Percentiles rank a stretch among this genome's conserved stretches.
phyloP scores from a whole-genome alignment of 1,139 yeast species.

The Meyerozyma guilliermondii region DNA sequence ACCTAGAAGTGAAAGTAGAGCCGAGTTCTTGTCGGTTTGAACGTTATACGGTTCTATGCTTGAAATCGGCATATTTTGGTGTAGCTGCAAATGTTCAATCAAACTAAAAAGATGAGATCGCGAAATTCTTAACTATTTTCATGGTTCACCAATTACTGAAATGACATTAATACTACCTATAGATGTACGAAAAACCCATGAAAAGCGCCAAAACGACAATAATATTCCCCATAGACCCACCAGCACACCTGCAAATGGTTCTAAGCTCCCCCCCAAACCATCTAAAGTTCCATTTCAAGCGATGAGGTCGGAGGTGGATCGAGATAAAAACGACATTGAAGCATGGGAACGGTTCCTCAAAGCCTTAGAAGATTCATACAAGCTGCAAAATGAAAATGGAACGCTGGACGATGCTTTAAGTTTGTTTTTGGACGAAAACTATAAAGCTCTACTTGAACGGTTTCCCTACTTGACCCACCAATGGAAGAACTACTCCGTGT shows the following conservation, averaged over 20 bases:
- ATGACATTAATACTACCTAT: conserved; percentile 1
- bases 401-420: background rate
- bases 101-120: background rate
- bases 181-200: conserved; percentile 2
- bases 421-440: conserved; percentile 9
- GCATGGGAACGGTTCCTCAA: conserved; percentile 29
- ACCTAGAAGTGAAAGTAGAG: conserved; percentile 12
- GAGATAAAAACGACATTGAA: conserved; percentile 21
- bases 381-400: background rate
- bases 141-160: background rate
- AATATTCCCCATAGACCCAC: background rate
- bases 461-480: conserved; percentile 55
- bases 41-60: conserved; percentile 13
- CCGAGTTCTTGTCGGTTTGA: conserved; percentile 11
- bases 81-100: background rate
- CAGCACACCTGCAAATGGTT: conserved; percentile 1
- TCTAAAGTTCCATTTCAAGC: conserved; percentile 5
- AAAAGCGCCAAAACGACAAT: conserved; percentile 3
- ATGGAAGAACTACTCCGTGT: conserved; percentile 57
- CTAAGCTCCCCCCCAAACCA: conserved; percentile 9
- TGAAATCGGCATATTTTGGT: conserved; percentile 3
- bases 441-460: conserved; percentile 32
- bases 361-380: conserved; percentile 14
- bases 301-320: conserved; percentile 6
- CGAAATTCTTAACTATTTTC: background rate